Base-by-base conservation (phyloP, 1,139 yeast species). In the Hyphopichia buzzinii region DNA sequence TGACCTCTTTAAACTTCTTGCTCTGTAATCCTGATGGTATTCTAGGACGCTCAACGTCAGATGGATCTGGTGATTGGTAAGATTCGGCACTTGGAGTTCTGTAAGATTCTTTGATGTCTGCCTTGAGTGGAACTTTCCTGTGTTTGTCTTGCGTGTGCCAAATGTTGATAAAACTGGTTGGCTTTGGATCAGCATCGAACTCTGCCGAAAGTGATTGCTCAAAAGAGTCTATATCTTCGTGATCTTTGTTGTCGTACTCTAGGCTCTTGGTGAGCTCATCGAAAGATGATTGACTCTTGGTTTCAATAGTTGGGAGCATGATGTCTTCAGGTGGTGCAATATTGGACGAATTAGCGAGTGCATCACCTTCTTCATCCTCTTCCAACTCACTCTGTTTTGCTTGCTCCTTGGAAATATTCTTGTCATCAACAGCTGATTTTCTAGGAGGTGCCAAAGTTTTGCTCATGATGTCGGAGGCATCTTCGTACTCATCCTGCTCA, bases 131-230 rank as follows among this genome's bases (percentile, higher is more conserved):
- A 8, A 41, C 44, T 33, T 44, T 49, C 38, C 49, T 49, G 30
- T 50, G 46, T 33, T 47, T 46, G 38, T 58, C 62, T 47, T 71
- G 77, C 2, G 64, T 57, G 39, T 63, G 75, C 77, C 77, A 71
- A 24, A 71, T 71, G 1, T 72, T 59, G 17, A 69, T 50, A 43
- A 63, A 71, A 40, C 55, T 49, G 2, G 55, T 48, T 2, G 65
- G 54, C 23, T 50, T 49, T 26, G 51, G 56, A 16, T 62, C 69
- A 11, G 44, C 50, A 32, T 67, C 75, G 40, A 64, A 54, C 38
- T 70, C 76, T 0, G 75, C 76, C 2, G 76, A 70, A 17, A 70
- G 55, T 0, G 67, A 59, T 33, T 64, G 70, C 42, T 71, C 77
- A 41, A 53, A 68, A 3, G 64, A 55, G 26, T 57, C 48, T n/a